Percentiles rank a stretch among this genome's conserved stretches.
phyloP scores from a whole-genome alignment of 2,329 filamentous ascomycete genomes.

The Pyricularia sp. region DNA sequence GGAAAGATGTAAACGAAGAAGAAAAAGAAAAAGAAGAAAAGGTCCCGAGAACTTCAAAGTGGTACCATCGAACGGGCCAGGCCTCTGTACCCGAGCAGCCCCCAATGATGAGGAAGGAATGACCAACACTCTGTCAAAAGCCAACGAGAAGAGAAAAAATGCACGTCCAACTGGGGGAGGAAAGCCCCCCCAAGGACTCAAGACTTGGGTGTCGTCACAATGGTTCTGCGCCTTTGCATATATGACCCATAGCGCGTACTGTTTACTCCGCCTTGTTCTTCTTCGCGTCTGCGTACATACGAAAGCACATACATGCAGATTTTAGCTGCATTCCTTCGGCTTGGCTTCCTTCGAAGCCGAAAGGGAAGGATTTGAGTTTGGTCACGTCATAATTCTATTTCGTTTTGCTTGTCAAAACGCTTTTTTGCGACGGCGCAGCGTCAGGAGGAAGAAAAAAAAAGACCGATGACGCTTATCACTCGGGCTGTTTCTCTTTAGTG shows the following conservation, averaged over 20 bases:
- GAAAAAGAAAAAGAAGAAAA: too few relatives aligned
- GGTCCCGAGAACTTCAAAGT: neutral
- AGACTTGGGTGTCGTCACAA: too few relatives aligned
- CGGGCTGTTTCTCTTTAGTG: too few relatives aligned
- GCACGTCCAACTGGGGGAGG: too few relatives aligned
- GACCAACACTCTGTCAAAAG: too few relatives aligned
- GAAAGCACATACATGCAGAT: neutral
- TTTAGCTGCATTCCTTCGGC: neutral
- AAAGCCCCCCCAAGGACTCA: too few relatives aligned
- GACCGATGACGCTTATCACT: neutral
- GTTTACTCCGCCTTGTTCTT: neutral
- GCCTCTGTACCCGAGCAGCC: neutral
- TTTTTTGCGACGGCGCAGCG: neutral
- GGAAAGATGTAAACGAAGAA: neutral
- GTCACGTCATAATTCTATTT: neutral
- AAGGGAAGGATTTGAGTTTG: neutral
- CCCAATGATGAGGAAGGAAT: neutral
- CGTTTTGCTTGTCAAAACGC: neutral
- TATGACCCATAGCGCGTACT: too few relatives aligned
- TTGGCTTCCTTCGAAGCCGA: neutral
- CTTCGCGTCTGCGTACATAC: neutral
- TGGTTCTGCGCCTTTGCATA: too few relatives aligned
- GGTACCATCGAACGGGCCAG: neutral
- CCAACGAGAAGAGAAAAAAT: too few relatives aligned
- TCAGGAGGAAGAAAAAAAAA: neutral